phyloP scores from a whole-genome alignment of 2,329 filamentous ascomycete species.

The Pseudocercospora fuligena region DNA sequence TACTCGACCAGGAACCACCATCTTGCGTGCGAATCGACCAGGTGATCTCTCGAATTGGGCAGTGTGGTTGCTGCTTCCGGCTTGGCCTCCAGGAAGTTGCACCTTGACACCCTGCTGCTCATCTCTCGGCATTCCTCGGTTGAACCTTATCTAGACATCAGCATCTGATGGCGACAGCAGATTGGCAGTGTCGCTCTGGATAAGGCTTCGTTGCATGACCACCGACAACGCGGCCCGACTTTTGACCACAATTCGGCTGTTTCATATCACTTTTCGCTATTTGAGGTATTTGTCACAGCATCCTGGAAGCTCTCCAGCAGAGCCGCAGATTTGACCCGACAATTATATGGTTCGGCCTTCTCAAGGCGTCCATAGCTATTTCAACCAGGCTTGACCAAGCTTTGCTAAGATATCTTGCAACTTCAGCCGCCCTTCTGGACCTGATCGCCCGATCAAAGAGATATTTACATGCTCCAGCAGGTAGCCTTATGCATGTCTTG shows the following conservation, averaged over 20 bases:
- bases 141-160: not conserved
- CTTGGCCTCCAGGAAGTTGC: not conserved
- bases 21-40: not conserved
- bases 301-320: not conserved
- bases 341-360: not conserved
- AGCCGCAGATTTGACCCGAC: not conserved
- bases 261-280: not conserved
- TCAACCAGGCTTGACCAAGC: not conserved
- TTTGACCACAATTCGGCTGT: not conserved
- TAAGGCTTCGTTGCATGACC: not conserved
- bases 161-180: not conserved
- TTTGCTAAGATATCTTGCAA: not conserved
- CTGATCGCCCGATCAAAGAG: not conserved
- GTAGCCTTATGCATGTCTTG: not conserved
- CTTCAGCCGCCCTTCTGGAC: not conserved
- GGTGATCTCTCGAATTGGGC: not conserved
- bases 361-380: not conserved
- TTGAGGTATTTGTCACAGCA: constrained; percentile 2
- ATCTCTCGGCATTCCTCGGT: constrained; percentile 9
- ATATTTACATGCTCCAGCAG: not conserved
- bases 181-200: not conserved
- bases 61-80: not conserved
- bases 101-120: constrained; percentile 2
- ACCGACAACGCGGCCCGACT: not conserved
- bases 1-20: not conserved